Conservation (phyloP, 169 alveolate genomes). For the Plasmodium adleri region DNA sequence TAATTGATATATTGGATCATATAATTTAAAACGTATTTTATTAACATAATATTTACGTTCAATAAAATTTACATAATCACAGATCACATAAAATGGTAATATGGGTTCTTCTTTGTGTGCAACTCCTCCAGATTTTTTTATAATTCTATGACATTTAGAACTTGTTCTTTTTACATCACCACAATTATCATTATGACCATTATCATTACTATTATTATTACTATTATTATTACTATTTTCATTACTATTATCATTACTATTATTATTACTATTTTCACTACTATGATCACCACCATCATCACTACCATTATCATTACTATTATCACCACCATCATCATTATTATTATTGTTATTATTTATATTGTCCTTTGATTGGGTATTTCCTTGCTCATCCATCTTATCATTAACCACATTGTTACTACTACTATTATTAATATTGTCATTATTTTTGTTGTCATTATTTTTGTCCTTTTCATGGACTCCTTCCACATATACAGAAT, state of each 20-base stretch:
- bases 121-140: slow-evolving; percentile 64
- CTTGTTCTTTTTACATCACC: slow-evolving; percentile 10
- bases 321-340: neutral
- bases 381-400: too few relatives aligned
- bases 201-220: neutral
- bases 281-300: neutral
- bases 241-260: neutral
- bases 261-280: neutral
- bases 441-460: too few relatives aligned
- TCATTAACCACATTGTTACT: too few relatives aligned
- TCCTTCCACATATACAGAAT: too few relatives aligned
- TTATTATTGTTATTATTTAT: neutral
- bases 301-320: neutral
- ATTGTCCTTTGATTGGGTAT: neutral
- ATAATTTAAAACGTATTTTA: slow-evolving; percentile 58
- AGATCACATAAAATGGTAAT: slow-evolving; percentile 66
- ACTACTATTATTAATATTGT: too few relatives aligned
- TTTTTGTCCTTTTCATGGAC: too few relatives aligned
- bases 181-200: neutral
- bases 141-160: slow-evolving; percentile 12
- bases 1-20: slow-evolving; percentile 75
- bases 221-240: neutral
- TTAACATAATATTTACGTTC: slow-evolving; percentile 64
- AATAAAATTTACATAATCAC: slow-evolving; percentile 70
- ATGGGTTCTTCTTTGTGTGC: slow-evolving; percentile 64